A percentile compares a stretch with the other conserved stretches of the same genome.
These are phyloP conservation scores for Thelonectria olida DNA, from an alignment of 2,329 filamentous ascomycete genomes.

Conservation along the genomic window DNA sequence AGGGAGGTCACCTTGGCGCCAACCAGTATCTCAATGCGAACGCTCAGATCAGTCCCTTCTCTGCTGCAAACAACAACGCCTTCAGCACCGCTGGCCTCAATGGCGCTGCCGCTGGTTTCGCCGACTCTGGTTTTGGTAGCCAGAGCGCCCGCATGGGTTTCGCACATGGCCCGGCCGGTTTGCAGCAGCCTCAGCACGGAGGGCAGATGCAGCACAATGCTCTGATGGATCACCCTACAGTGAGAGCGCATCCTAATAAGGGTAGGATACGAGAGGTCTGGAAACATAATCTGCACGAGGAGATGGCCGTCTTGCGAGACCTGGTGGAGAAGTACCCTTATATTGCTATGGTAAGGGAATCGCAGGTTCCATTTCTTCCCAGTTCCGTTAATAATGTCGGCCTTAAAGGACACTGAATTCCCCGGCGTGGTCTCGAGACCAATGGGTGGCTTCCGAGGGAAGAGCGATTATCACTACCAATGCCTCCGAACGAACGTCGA, in stretches of 20 bases:
- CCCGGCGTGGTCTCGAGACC: conserved; percentile 96
- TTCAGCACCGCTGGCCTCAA: conserved; percentile 68
- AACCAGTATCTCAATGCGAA: conserved; percentile 80
- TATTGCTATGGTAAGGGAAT: conserved; percentile 87
- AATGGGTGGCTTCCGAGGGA: conserved; percentile 92
- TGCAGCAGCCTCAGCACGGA: conserved; percentile 67
- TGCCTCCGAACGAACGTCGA: conserved; percentile 97
- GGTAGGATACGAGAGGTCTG: conserved; percentile 95
- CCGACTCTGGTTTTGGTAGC: conserved; percentile 79
- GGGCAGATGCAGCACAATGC: conserved; percentile 52
- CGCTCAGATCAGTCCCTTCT: conserved; percentile 74
- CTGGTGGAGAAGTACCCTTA: conserved; percentile 92
- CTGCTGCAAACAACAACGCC: conserved; percentile 60
- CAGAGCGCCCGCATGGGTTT: conserved; percentile 91
- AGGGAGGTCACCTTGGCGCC: conserved; percentile 64
- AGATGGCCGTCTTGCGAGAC: conserved; percentile 85
- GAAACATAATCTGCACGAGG: conserved; percentile 89
- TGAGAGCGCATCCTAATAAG: conserved; percentile 69
- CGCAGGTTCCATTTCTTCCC: neutral
- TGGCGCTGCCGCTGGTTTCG: conserved; percentile 66
- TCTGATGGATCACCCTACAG: conserved; percentile 54
- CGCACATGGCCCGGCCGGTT: conserved; percentile 67
- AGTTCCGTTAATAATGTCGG: conserved; percentile 25
- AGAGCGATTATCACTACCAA: conserved; percentile 98
- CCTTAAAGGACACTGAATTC: conserved; percentile 88